A percentile compares a stretch with the other conserved stretches of the same genome.
Evolutionary conservation across 129 eudicot species (phyloP).

Genomic region (Sambucus nigra): DNA sequence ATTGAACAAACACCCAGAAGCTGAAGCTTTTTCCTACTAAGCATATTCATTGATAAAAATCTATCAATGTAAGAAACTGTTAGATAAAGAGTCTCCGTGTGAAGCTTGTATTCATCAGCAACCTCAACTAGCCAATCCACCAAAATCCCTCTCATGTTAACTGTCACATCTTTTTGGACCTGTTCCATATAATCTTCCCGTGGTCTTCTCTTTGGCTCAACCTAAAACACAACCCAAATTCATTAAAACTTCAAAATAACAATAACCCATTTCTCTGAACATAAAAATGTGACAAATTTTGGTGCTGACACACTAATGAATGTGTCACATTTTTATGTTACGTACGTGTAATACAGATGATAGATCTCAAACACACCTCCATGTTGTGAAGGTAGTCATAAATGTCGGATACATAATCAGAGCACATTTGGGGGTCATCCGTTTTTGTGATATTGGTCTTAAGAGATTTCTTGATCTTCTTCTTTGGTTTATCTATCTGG

Average conservation of each 20-base stretch:
- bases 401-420: constrained; percentile 46
- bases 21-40: constrained; percentile 66
- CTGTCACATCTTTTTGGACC: constrained; percentile 76
- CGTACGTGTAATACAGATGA: background rate
- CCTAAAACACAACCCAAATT: constrained; percentile 17
- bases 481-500: constrained; percentile 5
- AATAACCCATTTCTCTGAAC: background rate
- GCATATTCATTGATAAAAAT: no score
- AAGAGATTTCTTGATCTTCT: constrained; percentile 18
- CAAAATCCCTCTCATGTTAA: constrained; percentile 63
- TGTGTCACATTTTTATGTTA: background rate
- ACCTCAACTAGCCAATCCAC: constrained; percentile 98
- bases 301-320: background rate
- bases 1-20: no score
- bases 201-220: constrained; percentile 70
- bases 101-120: constrained; percentile 74
- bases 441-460: background rate
- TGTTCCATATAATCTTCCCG: constrained; percentile 49
- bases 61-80: no score
- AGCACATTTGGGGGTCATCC: constrained; percentile 77
- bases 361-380: constrained; percentile 43
- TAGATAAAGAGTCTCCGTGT: no score
- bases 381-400: constrained; percentile 52
- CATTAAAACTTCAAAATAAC: background rate
- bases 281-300: no score